Evolutionary conservation across 257 asterid genomes (phyloP).

Genomic region (Osmanthus fragrans): DNA sequence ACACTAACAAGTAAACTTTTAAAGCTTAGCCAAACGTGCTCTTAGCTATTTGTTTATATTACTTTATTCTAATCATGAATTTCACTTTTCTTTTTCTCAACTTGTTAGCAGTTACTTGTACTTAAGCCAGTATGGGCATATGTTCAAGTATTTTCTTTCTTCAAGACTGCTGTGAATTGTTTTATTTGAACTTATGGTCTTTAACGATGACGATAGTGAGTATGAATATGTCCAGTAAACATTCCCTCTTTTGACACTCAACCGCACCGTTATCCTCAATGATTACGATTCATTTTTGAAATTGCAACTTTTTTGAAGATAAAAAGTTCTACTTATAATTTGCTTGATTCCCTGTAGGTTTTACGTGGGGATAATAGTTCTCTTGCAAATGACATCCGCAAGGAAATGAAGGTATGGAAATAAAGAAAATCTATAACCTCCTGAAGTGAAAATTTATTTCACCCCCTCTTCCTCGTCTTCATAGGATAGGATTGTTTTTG

Average conservation of each 20-base stretch:
- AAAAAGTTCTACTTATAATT: constrained; percentile 12
- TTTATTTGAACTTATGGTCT: background rate
- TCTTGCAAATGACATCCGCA: constrained; percentile 96
- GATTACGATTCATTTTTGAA: background rate
- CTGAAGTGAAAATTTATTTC: background rate
- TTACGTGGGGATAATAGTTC: constrained; percentile 94
- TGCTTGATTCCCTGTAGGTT: constrained; percentile 51
- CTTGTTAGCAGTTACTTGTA: background rate
- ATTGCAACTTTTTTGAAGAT: constrained; percentile 7
- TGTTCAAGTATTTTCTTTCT: constrained; percentile 8
- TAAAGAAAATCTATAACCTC: constrained; percentile 8
- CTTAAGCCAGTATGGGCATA: background rate
- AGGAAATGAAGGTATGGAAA: constrained; percentile 82
- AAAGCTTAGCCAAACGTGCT: background rate
- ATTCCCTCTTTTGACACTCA: constrained; percentile 5
- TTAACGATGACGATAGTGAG: background rate
- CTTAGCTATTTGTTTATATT: constrained; percentile 1
- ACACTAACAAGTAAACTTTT: background rate
- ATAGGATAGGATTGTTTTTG: background rate
- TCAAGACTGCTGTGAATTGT: constrained; percentile 14
- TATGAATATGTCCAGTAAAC: constrained; percentile 2
- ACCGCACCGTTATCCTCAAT: background rate
- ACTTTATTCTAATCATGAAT: background rate
- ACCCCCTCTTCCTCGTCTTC: background rate
- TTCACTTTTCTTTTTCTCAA: background rate